phyloP scores from a whole-genome alignment of 257 asterid species.

The Linaria vulgaris region DNA sequence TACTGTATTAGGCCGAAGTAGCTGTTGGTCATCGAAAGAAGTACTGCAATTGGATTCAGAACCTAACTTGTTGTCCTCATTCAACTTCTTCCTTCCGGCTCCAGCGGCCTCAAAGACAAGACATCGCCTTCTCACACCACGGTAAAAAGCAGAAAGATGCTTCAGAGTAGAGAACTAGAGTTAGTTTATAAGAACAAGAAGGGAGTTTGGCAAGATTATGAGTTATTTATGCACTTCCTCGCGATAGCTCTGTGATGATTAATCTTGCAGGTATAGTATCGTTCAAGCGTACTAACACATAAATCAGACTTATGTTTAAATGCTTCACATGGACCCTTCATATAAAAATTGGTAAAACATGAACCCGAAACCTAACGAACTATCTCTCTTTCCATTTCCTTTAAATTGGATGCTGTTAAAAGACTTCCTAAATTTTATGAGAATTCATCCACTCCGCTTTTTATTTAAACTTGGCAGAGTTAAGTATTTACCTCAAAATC shows the following conservation, averaged over 20 bases:
- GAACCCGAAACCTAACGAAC: not conserved
- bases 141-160: constrained; percentile 61
- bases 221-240: too few relatives aligned
- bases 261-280: not conserved
- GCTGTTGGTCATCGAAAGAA: constrained; percentile 29
- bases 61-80: constrained; percentile 43
- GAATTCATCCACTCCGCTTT: too few relatives aligned
- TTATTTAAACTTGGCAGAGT: not conserved
- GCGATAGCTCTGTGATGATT: not conserved
- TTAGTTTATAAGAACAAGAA: not conserved
- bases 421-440: too few relatives aligned
- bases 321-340: not conserved
- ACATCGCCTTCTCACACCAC: constrained; percentile 83
- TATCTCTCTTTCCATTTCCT: not conserved
- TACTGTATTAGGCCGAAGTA: constrained; percentile 26
- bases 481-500: constrained; percentile 58
- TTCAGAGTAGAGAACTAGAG: constrained; percentile 27
- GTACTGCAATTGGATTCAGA: constrained; percentile 30
- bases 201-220: too few relatives aligned
- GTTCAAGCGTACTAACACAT: not conserved
- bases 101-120: constrained; percentile 70
- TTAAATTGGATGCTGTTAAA: too few relatives aligned
- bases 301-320: not conserved
- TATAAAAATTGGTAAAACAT: not conserved
- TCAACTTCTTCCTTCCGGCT: constrained; percentile 46